A percentile compares a stretch with the other conserved stretches of the same genome.
Conservation (phyloP, 495 filamentous ascomycete genomes). For the Podospora sp. region DNA sequence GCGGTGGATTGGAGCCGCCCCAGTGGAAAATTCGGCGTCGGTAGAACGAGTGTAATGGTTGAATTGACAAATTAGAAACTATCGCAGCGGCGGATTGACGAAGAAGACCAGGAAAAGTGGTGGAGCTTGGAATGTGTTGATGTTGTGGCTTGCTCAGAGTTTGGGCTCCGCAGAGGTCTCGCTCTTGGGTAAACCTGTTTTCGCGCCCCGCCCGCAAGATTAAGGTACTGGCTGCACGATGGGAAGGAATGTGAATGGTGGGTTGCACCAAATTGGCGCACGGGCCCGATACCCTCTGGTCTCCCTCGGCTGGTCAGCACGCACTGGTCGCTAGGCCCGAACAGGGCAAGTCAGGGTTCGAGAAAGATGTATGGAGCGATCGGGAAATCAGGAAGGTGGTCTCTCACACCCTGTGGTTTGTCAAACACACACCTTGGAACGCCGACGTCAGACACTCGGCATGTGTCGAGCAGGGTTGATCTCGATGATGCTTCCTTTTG, state of each 20-base stretch:
- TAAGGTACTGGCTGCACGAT: constrained; percentile 22
- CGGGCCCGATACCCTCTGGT: constrained; percentile 16
- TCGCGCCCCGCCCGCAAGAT: constrained; percentile 19
- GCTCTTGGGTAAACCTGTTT: constrained; percentile 24
- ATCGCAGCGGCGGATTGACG: constrained; percentile 11
- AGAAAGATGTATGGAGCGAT: constrained; percentile 15
- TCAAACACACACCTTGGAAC: constrained; percentile 14
- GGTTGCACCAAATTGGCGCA: constrained; percentile 20
- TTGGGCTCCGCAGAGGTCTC: constrained; percentile 17
- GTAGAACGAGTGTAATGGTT: constrained; percentile 25
- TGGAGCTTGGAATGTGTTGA: constrained; percentile 15
- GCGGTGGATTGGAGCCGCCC: constrained; percentile 1
- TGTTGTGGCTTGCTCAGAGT: constrained; percentile 19
- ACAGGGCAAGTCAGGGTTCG: constrained; percentile 19
- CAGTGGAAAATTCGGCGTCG: constrained; percentile 3
- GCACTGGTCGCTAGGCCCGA: constrained; percentile 4
- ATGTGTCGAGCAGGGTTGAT: too few relatives aligned
- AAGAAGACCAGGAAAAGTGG: neutral
- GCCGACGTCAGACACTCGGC: constrained; percentile 1
- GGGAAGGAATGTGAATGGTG: constrained; percentile 15
- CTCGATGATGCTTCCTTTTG: too few relatives aligned
- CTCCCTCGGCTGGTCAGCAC: constrained; percentile 15
- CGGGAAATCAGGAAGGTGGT: neutral
- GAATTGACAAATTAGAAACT: constrained; percentile 22
- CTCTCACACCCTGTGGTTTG: neutral